Evolutionary conservation across 2,329 filamentous ascomycete genomes (phyloP).

Genomic region (Penicillium sp.): DNA sequence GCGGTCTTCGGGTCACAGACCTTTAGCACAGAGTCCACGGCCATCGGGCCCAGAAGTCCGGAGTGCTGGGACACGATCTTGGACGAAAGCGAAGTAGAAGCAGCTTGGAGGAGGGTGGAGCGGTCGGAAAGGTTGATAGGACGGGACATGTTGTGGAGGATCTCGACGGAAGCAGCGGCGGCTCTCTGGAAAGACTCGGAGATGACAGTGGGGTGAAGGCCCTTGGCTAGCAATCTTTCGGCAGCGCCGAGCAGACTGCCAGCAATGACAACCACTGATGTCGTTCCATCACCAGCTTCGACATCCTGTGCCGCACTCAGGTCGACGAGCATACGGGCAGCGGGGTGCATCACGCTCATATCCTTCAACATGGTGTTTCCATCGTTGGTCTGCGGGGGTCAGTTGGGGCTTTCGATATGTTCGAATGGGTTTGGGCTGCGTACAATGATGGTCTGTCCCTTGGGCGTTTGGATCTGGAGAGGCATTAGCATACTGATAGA

Average conservation of each 20-base stretch:
- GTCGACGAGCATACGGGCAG: conserved; percentile 98
- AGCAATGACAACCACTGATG: conserved; percentile 95
- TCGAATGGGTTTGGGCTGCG: conserved; percentile 23
- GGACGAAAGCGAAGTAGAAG: conserved; percentile 93
- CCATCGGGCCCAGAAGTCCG: conserved; percentile 92
- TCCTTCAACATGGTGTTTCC: conserved; percentile 98
- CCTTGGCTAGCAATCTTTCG: conserved; percentile 84
- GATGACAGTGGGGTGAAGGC: conserved; percentile 94
- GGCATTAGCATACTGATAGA: conserved; percentile 21
- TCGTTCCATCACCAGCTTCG: conserved; percentile 96
- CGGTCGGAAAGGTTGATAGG: conserved; percentile 88
- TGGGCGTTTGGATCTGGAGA: conserved; percentile 77
- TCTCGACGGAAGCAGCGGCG: conserved; percentile 79
- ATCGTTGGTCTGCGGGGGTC: conserved; percentile 72
- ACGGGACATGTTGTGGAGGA: conserved; percentile 92
- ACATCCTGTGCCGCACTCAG: conserved; percentile 96
- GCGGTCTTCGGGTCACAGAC: conserved; percentile 94
- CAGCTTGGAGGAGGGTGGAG: conserved; percentile 87
- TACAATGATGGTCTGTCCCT: conserved; percentile 91
- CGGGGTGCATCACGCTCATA: conserved; percentile 99
- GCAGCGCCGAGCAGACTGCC: conserved; percentile 92
- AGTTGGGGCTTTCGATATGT: conserved; percentile 20
- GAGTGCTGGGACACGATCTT: conserved; percentile 99
- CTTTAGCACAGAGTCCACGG: conserved; percentile 92
- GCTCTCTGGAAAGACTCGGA: conserved; percentile 97